These are phyloP conservation scores for Pestalotiopsis sp. DNA, from an alignment of 2,329 filamentous ascomycete species.

Conservation along the genomic window DNA sequence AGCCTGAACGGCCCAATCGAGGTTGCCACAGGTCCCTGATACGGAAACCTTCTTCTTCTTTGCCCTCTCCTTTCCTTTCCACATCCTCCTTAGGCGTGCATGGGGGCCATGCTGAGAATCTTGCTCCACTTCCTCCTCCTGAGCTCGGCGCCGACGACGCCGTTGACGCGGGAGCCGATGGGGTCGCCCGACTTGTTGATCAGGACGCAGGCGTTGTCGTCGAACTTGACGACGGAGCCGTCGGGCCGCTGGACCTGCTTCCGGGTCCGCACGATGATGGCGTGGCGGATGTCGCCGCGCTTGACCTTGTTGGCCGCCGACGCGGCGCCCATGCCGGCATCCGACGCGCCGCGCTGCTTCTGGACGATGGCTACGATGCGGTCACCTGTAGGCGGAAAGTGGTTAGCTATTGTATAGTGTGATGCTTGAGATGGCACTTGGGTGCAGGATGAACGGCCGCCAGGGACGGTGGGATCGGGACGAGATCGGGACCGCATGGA, in stretches of 20 bases:
- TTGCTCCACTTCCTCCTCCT: conserved; percentile 96
- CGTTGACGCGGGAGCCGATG: conserved; percentile 88
- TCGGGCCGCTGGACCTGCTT: conserved; percentile 88
- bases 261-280: conserved; percentile 87
- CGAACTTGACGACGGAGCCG: conserved; percentile 88
- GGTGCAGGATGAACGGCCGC: fast-evolving
- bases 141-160: conserved; percentile 87
- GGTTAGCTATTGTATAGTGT: not conserved
- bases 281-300: conserved; percentile 93
- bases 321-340: conserved; percentile 71
- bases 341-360: conserved; percentile 83
- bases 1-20: not conserved
- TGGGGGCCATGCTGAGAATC: conserved; percentile 91
- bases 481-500: not conserved
- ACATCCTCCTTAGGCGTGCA: conserved; percentile 49
- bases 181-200: conserved; percentile 97
- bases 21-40: too few relatives aligned
- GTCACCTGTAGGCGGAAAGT: conserved; percentile 65
- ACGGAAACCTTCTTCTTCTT: not conserved
- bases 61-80: conserved; percentile 5
- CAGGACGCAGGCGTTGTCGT: conserved; percentile 96
- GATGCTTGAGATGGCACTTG: not conserved
- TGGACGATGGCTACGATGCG: conserved; percentile 97
- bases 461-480: not conserved
- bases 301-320: conserved; percentile 88